Percentiles rank a stretch among this genome's conserved stretches.
These are phyloP conservation scores for Kluyveromyces marxianus DNA, from an alignment of 1,139 yeast genomes.

Conservation along the genomic window DNA sequence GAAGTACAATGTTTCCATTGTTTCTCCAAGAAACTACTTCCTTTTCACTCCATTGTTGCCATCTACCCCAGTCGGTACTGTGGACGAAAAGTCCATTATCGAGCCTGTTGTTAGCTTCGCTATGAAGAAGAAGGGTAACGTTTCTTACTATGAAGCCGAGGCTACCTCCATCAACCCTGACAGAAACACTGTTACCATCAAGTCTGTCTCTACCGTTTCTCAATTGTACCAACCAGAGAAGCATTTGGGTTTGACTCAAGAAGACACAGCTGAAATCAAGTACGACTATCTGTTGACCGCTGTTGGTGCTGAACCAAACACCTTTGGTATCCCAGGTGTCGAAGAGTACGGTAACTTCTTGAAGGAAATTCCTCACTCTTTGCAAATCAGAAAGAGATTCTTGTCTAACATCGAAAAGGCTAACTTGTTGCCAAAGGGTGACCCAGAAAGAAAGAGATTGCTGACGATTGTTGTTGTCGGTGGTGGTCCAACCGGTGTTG, in stretches of 20 bases:
- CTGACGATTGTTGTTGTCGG: slow-evolving; percentile 76
- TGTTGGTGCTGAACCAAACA: slow-evolving; percentile 78
- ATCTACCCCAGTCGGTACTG: slow-evolving; percentile 89
- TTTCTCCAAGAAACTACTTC: slow-evolving; percentile 92
- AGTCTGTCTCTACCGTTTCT: slow-evolving; percentile 37
- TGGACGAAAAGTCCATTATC: slow-evolving; percentile 84
- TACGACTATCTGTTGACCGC: slow-evolving; percentile 77
- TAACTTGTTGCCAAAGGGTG: slow-evolving; percentile 63
- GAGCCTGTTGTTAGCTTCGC: slow-evolving; percentile 80
- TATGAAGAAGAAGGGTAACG: slow-evolving; percentile 71
- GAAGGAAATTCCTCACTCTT: slow-evolving; percentile 80
- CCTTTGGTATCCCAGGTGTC: slow-evolving; percentile 77
- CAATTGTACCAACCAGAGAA: slow-evolving; percentile 28
- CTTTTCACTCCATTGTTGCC: slow-evolving; percentile 91
- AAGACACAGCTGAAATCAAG: slow-evolving; percentile 32
- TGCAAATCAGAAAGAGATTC: slow-evolving; percentile 64
- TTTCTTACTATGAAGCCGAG: slow-evolving; percentile 85
- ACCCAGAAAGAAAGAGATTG: slow-evolving; percentile 68
- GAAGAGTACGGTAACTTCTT: slow-evolving; percentile 74
- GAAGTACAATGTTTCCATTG: slow-evolving; percentile 80
- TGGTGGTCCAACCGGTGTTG: slow-evolving; percentile 93
- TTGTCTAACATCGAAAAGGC: slow-evolving; percentile 74
- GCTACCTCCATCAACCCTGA: slow-evolving; percentile 78
- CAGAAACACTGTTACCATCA: slow-evolving; percentile 51
- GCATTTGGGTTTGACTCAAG: slow-evolving; percentile 29